These are phyloP conservation scores for Boletus sp. DNA, from an alignment of 768 basidiomycete genomes.

Conservation along the genomic window DNA sequence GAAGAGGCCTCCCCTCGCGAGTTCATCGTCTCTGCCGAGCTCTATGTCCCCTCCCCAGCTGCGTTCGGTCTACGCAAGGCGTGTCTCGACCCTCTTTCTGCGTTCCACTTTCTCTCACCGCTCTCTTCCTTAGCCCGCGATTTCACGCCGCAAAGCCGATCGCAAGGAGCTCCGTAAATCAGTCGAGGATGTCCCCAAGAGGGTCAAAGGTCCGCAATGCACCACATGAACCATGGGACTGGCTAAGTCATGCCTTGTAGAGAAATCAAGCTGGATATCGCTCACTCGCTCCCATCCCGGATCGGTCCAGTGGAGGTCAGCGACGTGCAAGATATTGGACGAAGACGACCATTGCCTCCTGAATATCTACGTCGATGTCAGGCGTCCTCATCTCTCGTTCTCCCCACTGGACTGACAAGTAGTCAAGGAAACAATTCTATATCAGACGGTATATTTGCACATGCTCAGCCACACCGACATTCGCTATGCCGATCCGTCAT, in stretches of 20 bases:
- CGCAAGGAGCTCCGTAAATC: slow-evolving; percentile 42
- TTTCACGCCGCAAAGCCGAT: slow-evolving; percentile 54
- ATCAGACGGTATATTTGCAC: slow-evolving; percentile 72
- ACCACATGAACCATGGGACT: not conserved
- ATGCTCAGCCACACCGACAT: slow-evolving; percentile 78
- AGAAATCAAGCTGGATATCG: slow-evolving; percentile 72
- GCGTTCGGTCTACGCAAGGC: slow-evolving; percentile 59
- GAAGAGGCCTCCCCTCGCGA: slow-evolving; percentile 36
- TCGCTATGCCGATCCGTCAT: slow-evolving; percentile 67
- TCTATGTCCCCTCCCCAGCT: slow-evolving; percentile 57
- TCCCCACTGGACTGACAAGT: slow-evolving; percentile 10
- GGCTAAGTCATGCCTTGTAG: slow-evolving; percentile 34
- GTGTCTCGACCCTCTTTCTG: slow-evolving; percentile 9
- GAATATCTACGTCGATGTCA: slow-evolving; percentile 74
- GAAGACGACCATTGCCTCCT: slow-evolving; percentile 66
- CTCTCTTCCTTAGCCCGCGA: slow-evolving; percentile 37
- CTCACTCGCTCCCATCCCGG: slow-evolving; percentile 50
- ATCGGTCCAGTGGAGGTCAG: slow-evolving; percentile 68
- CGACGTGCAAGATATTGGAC: slow-evolving; percentile 67
- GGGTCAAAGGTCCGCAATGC: slow-evolving; percentile 54
- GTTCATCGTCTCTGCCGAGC: slow-evolving; percentile 59
- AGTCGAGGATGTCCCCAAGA: slow-evolving; percentile 47
- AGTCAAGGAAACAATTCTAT: slow-evolving; percentile 65
- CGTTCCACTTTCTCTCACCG: slow-evolving; percentile 8
- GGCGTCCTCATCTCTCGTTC: slow-evolving; percentile 19